Evolutionary conservation across 345 rosid species (phyloP).

Genomic region (Populus pruinosa): DNA sequence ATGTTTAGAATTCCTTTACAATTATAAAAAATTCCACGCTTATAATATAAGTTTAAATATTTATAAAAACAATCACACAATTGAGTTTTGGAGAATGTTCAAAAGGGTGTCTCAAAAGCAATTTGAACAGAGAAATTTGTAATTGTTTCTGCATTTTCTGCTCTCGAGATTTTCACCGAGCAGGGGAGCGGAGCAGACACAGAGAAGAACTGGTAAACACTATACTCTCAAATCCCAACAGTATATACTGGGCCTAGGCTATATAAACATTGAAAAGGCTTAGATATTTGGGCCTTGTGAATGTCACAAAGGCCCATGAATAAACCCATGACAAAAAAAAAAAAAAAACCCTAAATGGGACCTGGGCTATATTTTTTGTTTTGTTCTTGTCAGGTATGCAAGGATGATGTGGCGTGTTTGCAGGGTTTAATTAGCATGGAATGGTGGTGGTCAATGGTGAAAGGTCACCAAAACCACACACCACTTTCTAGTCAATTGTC

Average conservation of each 20-base stretch:
- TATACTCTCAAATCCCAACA: neutral
- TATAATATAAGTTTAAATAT: too few relatives aligned
- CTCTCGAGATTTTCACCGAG: neutral
- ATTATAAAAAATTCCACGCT: too few relatives aligned
- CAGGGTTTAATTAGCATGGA: neutral
- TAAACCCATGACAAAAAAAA: neutral
- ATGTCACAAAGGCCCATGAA: neutral
- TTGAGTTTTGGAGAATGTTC: constrained; percentile 20
- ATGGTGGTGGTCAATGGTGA: neutral
- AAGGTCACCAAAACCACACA: constrained; percentile 38
- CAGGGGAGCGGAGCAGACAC: neutral
- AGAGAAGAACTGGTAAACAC: neutral
- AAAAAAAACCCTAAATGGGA: too few relatives aligned
- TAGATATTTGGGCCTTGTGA: neutral
- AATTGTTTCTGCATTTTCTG: constrained; percentile 37
- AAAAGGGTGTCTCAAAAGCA: constrained; percentile 24
- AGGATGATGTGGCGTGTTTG: too few relatives aligned
- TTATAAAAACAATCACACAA: too few relatives aligned
- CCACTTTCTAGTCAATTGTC: neutral
- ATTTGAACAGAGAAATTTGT: constrained; percentile 34
- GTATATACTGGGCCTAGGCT: neutral
- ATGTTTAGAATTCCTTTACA: too few relatives aligned
- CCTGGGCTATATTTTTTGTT: too few relatives aligned
- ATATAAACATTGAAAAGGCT: neutral
- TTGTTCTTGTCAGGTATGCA: too few relatives aligned